A percentile compares a stretch with the other conserved stretches of the same genome.
phyloP scores from a whole-genome alignment of 768 basidiomycete species.

The Termitomyces sp. region DNA sequence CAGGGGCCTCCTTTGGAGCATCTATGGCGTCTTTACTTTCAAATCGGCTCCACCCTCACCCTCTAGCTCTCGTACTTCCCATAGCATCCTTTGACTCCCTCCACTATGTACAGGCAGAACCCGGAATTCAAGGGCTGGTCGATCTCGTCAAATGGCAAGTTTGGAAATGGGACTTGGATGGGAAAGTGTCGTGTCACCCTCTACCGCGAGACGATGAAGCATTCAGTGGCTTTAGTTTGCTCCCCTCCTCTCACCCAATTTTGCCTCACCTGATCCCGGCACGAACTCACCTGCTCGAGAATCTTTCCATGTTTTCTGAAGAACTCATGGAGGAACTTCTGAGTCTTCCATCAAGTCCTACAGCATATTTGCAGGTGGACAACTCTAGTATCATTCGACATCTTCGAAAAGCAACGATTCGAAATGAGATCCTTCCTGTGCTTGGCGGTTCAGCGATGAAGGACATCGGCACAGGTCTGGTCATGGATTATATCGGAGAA shows the following conservation, averaged over 20 bases:
- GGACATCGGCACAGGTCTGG: constrained; percentile 73
- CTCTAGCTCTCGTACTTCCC: constrained; percentile 64
- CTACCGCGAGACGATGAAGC: constrained; percentile 49
- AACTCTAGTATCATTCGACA: constrained; percentile 48
- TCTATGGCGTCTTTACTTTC: constrained; percentile 68
- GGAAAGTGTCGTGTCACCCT: constrained; percentile 32
- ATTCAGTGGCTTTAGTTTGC: constrained; percentile 32
- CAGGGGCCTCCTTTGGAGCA: constrained; percentile 73
- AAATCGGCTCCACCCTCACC: constrained; percentile 73
- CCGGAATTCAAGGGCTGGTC: constrained; percentile 79
- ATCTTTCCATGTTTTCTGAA: constrained; percentile 75
- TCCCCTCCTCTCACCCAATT: constrained; percentile 62
- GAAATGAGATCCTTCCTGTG: constrained; percentile 66
- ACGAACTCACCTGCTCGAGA: constrained; percentile 67
- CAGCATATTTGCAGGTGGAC: constrained; percentile 61
- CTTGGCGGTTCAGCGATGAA: constrained; percentile 80
- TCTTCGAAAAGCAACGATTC: constrained; percentile 63
- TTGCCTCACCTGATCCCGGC: constrained; percentile 60
- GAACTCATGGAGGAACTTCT: constrained; percentile 74
- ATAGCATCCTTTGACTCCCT: constrained; percentile 67
- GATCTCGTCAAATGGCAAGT: constrained; percentile 82
- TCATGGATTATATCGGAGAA: constrained; percentile 80
- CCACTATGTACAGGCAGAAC: constrained; percentile 68
- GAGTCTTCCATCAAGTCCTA: constrained; percentile 45
- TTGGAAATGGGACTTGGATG: constrained; percentile 65